Evolutionary conservation across 768 basidiomycete genomes (phyloP).

Genomic region (Boletus rubescentipes): DNA sequence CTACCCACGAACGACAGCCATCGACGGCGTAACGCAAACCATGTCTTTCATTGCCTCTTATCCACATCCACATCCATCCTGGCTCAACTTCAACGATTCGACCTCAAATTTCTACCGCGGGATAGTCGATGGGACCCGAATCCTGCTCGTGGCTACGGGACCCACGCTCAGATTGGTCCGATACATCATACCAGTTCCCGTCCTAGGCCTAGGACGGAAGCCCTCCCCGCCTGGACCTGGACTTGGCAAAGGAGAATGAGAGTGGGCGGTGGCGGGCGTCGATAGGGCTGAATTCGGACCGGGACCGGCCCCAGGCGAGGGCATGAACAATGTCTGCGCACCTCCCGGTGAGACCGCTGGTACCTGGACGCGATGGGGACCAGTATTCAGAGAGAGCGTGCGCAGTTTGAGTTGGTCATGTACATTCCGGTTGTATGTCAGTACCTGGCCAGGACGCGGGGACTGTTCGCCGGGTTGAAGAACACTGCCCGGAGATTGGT

Average conservation of each 20-base stretch:
- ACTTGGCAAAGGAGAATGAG: constrained; percentile 23
- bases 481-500: constrained; percentile 8
- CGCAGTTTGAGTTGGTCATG: constrained; percentile 33
- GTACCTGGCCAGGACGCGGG: constrained; percentile 25
- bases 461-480: constrained; percentile 25
- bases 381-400: constrained; percentile 13
- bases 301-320: constrained; percentile 5
- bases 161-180: constrained; percentile 34
- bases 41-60: background rate
- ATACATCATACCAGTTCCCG: constrained; percentile 71
- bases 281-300: constrained; percentile 9
- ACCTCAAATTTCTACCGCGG: constrained; percentile 10
- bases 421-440: constrained; percentile 36
- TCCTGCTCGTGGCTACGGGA: constrained; percentile 33
- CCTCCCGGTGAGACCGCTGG: constrained; percentile 19
- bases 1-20: constrained; percentile 14
- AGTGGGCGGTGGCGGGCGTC: constrained; percentile 10
- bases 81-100: background rate
- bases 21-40: constrained; percentile 1
- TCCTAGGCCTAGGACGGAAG: constrained; percentile 51
- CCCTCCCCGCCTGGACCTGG: constrained; percentile 14
- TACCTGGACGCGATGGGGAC: constrained; percentile 2
- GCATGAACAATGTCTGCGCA: constrained; percentile 21
- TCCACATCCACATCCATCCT: constrained; percentile 1
- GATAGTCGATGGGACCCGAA: constrained; percentile 36